Conservation (phyloP, 2,329 filamentous ascomycete genomes). For the Neopestalotiopsis clavispora region DNA sequence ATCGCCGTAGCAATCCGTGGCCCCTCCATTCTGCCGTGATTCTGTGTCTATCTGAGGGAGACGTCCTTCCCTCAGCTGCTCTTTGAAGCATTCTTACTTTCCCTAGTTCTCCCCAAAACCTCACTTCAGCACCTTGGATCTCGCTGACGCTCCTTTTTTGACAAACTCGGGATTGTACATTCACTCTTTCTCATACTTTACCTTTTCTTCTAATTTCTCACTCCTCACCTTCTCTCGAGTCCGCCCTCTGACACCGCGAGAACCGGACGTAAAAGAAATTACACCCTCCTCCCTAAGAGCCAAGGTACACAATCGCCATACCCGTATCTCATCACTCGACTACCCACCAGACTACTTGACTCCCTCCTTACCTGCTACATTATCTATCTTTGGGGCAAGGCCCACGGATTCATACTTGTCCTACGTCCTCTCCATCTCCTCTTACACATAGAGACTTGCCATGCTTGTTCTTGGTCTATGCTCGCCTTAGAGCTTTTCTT, state of each 20-base stretch:
- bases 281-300: too few relatives aligned
- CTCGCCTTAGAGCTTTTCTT: background rate
- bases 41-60: background rate
- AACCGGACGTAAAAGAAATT: too few relatives aligned
- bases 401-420: background rate
- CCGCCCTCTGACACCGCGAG: background rate
- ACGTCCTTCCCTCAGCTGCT: background rate
- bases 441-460: background rate
- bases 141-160: background rate
- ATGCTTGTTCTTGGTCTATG: background rate
- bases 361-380: background rate
- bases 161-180: background rate
- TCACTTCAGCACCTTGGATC: background rate
- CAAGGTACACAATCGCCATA: background rate
- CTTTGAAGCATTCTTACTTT: background rate
- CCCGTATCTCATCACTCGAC: background rate
- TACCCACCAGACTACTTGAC: background rate
- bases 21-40: background rate
- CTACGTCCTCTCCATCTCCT: background rate
- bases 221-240: background rate
- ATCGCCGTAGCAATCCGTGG: background rate
- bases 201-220: background rate
- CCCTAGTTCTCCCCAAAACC: background rate
- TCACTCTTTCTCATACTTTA: background rate
- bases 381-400: background rate